Evolutionary conservation across 2,329 filamentous ascomycete genomes (phyloP), one percentile per base, ranked within the genome.

Genomic region (Sclerotinia glacialis): DNA sequence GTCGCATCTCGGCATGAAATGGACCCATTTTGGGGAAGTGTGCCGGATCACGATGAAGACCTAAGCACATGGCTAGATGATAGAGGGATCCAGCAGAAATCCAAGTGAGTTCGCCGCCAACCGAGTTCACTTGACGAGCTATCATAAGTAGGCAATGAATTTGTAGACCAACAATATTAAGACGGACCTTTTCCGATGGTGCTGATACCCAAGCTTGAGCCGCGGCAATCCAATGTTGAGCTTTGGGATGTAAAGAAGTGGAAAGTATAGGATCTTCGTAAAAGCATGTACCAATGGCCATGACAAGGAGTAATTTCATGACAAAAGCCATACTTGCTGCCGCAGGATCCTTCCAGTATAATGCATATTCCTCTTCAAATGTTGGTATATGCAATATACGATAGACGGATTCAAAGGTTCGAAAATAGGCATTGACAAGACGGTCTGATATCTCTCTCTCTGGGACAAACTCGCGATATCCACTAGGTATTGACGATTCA

Each of bases 41-140:
- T 46, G 76, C 78, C 0, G 85, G 85, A 66, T 87, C 85, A 3
- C 83, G 80, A 72, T 87, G 84, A 5, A 87, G 76, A 4, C 85
- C 85, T 78, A 86, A 84, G 66, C 79, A 80, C 73, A 86, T 82
- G 64, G 84, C 85, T 18, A 80, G 80, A 8, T 84, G 78, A 26
- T 85, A 68, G 16, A 86, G 67, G 0, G 77, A 76, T 0, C 85
- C 85, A 0, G 80, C 77, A 3, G 80, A 77, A 44, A 84, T 79
- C 83, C 83, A 86, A 2, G 79, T 77, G 6, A 85, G 72, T 68
- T 86, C 84, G 4, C 78, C 79, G 5, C 79, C 80, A 6, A 85
- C 77, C 12, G 78, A 79, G 23, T 79, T 80, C 0, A 78, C 79
- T 46, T 83, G 79, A 42, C 82, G 80, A 3, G 83, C 83, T 5